Base-by-base conservation (phyloP, 495 filamentous ascomycete species). In the Aspergillus mulundensis region DNA sequence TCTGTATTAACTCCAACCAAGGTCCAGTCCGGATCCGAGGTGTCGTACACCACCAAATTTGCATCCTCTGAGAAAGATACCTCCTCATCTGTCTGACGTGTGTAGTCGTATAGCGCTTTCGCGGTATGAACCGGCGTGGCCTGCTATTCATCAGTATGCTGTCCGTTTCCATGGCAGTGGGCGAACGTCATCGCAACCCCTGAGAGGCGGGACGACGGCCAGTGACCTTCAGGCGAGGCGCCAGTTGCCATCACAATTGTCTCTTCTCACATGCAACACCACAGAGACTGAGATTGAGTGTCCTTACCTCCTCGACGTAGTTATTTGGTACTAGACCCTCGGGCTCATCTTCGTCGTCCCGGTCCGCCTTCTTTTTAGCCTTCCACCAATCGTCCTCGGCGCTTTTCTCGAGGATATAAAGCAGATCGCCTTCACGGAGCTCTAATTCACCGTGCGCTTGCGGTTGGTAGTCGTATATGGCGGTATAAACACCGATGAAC, bases 331-430 rank as follows among this genome's bases (percentile, higher is more conserved):
- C 86, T 71, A 99, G 72, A 56, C 94, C 94, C 60, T 91, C 84
- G 4, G 94, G 94, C 69, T 98, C 94, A 49, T 97, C 94, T 28
- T 97, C 91, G 51, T 96, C 94, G 20, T 95, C 90, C 40, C 72
- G 81, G n/a, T 82, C 81, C 28, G 89, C 90, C 81, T 92, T 96
- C 82, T 96, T 97, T 80, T 97, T 97, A 18, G 89, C 92, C 69
- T 88, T 96, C 93, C 93, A 97, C 93, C 93, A 97, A 66, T 89
- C 89, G 76, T 97, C 93, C 6, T 96, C 91, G 24, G 73, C 68
- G 67, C 84, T 90, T 77, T 95, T 96, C 62, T 97, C 90, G 46
- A 97, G 77, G 30, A 99, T 79, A 69, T 93, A 97, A 39, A 99
- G 82, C 45, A 97, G 62, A 68, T 99, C 95, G 54, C 92, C 94